Conservation (phyloP, 495 filamentous ascomycete species). For the Penicillium coprophilum region DNA sequence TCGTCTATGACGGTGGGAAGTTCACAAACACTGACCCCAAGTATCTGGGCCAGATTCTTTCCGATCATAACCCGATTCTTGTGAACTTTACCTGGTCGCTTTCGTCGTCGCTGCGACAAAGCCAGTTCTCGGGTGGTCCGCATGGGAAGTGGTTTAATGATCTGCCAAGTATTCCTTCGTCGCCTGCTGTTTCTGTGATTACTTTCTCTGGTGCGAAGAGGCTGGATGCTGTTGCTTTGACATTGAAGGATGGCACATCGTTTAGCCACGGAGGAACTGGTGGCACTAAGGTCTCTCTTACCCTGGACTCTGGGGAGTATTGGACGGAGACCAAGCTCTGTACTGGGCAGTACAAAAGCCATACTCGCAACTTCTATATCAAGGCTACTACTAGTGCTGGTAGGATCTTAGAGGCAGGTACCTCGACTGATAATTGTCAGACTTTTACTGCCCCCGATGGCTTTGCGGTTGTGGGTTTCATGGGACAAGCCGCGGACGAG, state of each 20-base stretch:
- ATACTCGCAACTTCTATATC: constrained; percentile 59
- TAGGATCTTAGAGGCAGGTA: constrained; percentile 48
- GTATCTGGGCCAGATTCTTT: constrained; percentile 42
- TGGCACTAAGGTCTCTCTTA: constrained; percentile 44
- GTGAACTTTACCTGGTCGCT: constrained; percentile 54
- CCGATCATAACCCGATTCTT: constrained; percentile 60
- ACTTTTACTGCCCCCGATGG: constrained; percentile 51
- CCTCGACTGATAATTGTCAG: constrained; percentile 48
- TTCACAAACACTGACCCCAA: constrained; percentile 53
- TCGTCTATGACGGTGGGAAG: constrained; percentile 46
- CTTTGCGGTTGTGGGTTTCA: constrained; percentile 57
- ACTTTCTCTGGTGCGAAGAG: constrained; percentile 50
- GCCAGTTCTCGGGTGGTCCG: constrained; percentile 52
- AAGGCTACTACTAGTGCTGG: constrained; percentile 53
- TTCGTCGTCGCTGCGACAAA: constrained; percentile 41
- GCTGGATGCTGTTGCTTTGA: constrained; percentile 51
- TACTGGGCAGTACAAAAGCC: constrained; percentile 45
- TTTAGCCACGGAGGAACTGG: constrained; percentile 58
- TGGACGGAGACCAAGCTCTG: constrained; percentile 54
- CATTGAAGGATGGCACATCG: constrained; percentile 43
- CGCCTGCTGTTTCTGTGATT: constrained; percentile 38
- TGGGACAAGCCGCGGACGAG: constrained; percentile 58
- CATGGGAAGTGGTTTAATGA: constrained; percentile 60
- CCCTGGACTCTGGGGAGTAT: constrained; percentile 46
- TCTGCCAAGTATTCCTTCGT: constrained; percentile 30